Conservation (phyloP, 495 filamentous ascomycete genomes). For the Geopyxis carbonaria region DNA sequence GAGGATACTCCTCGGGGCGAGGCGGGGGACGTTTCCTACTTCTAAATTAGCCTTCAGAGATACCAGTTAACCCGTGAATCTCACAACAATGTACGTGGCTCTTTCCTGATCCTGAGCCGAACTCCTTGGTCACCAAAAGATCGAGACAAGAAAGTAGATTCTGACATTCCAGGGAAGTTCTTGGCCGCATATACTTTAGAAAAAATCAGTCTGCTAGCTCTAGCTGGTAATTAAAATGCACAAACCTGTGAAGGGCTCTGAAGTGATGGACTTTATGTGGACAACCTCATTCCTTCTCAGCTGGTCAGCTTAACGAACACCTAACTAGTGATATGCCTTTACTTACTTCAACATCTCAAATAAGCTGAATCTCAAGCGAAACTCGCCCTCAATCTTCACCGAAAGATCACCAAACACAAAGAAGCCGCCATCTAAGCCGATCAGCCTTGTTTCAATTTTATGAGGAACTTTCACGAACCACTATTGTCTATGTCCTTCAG, state of each 20-base stretch:
- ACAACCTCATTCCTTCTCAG: slow-evolving; percentile 36
- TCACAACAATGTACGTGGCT: slow-evolving; percentile 43
- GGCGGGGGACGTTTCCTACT: slow-evolving; percentile 23
- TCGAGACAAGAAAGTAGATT: slow-evolving; percentile 81
- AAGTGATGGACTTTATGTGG: slow-evolving; percentile 52
- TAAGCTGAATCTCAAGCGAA: slow-evolving; percentile 66
- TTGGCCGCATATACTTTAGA: slow-evolving; percentile 53
- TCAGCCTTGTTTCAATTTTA: neutral
- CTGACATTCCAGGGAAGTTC: slow-evolving; percentile 70
- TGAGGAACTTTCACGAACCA: slow-evolving; percentile 28
- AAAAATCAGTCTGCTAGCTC: neutral
- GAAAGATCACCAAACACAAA: slow-evolving; percentile 96
- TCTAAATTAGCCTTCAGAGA: slow-evolving; percentile 3
- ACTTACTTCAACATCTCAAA: slow-evolving; percentile 66
- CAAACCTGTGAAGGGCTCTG: slow-evolving; percentile 56
- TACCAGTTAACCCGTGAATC: slow-evolving; percentile 6
- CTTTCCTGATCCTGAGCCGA: slow-evolving; percentile 73
- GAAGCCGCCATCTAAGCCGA: slow-evolving; percentile 60
- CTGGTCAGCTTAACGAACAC: slow-evolving; percentile 17
- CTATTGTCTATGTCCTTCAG: slow-evolving; percentile 81
- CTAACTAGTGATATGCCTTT: slow-evolving; percentile 1
- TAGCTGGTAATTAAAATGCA: slow-evolving; percentile 1
- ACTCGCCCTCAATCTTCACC: slow-evolving; percentile 61
- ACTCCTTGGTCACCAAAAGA: slow-evolving; percentile 94
- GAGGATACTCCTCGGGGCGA: slow-evolving; percentile 23